Evolutionary conservation across 2,329 filamentous ascomycete species (phyloP).

Genomic region (Didymella pomorum): DNA sequence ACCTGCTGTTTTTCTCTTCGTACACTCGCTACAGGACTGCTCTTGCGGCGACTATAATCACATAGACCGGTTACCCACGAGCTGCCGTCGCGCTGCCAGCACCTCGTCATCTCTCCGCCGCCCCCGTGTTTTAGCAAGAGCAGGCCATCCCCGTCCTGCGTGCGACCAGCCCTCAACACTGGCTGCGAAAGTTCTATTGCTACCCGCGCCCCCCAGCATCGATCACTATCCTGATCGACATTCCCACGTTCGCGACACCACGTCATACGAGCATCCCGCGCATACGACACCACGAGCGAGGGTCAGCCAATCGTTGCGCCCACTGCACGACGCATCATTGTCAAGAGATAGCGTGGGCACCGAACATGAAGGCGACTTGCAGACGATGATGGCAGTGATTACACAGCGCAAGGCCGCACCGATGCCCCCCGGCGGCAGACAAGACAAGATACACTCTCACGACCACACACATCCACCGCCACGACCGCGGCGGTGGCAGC

Average conservation of each 20-base stretch:
- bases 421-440: constrained; percentile 22
- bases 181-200: constrained; percentile 6
- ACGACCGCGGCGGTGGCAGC: constrained; percentile 41
- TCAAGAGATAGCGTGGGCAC: constrained; percentile 13
- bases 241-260: constrained; percentile 2
- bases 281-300: constrained; percentile 10
- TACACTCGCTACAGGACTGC: constrained; percentile 21
- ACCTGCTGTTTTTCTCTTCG: constrained; percentile 11
- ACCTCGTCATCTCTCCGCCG: constrained; percentile 14
- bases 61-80: constrained; percentile 1
- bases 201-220: constrained; percentile 14
- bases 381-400: constrained; percentile 37
- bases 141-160: constrained; percentile 19
- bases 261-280: constrained; percentile 10
- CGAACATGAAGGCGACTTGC: constrained; percentile 42
- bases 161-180: constrained; percentile 12
- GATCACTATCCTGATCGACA: constrained; percentile 1
- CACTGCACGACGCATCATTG: constrained; percentile 12
- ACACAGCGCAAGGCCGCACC: constrained; percentile 22
- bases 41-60: not conserved
- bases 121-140: constrained; percentile 20
- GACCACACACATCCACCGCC: constrained; percentile 44
- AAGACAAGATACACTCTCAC: constrained; percentile 36
- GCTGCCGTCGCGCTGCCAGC: constrained; percentile 16
- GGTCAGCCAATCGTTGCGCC: constrained; percentile 12